A percentile compares a stretch with the other conserved stretches of the same genome.
phyloP scores from a whole-genome alignment of 148 eudicot species.

The Dysphania ambrosioides region DNA sequence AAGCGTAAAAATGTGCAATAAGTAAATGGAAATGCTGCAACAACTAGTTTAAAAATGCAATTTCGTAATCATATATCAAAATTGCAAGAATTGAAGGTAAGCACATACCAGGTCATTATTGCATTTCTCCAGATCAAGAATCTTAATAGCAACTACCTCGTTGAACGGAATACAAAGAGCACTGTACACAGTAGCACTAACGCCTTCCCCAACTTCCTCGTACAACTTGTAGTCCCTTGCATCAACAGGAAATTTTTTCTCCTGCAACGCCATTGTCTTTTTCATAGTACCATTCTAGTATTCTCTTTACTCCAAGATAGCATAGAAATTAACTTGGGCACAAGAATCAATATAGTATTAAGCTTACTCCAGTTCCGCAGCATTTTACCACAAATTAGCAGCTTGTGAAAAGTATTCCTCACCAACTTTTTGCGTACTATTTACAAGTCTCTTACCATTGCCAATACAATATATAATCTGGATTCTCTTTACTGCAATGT shows the following conservation, averaged over 20 bases:
- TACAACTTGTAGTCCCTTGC: constrained; percentile 68
- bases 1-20: neutral
- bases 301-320: constrained; percentile 31
- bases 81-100: constrained; percentile 11
- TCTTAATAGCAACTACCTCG: constrained; percentile 91
- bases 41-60: neutral
- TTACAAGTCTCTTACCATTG: no score
- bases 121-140: constrained; percentile 92
- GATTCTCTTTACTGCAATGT: neutral
- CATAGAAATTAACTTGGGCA: constrained; percentile 23
- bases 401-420: constrained; percentile 16
- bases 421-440: no score
- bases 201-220: constrained; percentile 95
- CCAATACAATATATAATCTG: no score
- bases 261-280: constrained; percentile 48
- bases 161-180: constrained; percentile 90
- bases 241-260: constrained; percentile 66
- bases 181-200: constrained; percentile 86
- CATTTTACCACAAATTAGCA: constrained; percentile 34
- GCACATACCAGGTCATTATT: constrained; percentile 87
- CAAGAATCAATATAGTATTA: constrained; percentile 21
- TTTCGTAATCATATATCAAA: neutral
- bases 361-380: constrained; percentile 37
- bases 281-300: constrained; percentile 30
- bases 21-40: neutral